phyloP scores from a whole-genome alignment of 371 early-diverging fungal genomes.

The Rhizopus arrhizus region DNA sequence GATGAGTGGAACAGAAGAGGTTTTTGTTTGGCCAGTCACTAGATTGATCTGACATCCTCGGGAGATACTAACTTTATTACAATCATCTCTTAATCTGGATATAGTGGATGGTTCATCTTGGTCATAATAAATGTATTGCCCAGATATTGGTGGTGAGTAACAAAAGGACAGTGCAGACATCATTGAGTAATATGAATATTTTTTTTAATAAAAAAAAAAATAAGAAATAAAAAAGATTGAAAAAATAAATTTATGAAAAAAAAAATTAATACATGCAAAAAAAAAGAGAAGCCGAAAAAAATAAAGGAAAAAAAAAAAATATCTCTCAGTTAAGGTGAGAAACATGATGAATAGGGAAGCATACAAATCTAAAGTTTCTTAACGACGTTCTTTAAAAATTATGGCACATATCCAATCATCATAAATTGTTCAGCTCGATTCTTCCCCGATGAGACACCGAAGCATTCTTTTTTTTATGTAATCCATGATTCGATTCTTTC shows the following conservation, averaged over 20 bases:
- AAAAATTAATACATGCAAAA: background rate
- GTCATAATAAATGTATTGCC: background rate
- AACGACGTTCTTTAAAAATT: background rate
- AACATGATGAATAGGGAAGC: slow-evolving; percentile 4
- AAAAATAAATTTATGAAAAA: slow-evolving; percentile 1
- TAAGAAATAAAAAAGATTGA: slow-evolving; percentile 1
- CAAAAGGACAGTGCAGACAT: slow-evolving; percentile 3
- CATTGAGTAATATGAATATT: slow-evolving; percentile 5
- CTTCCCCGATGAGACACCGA: slow-evolving; percentile 5
- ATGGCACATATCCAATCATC: slow-evolving; percentile 2
- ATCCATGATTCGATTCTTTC: too few relatives aligned
- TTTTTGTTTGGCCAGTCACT: slow-evolving; percentile 1
- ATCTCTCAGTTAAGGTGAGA: slow-evolving; percentile 1
- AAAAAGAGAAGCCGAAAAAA: background rate
- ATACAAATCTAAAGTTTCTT: background rate
- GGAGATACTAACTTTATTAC: slow-evolving; percentile 2
- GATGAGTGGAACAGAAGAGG: background rate
- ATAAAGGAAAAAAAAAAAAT: background rate
- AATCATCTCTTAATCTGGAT: slow-evolving; percentile 3
- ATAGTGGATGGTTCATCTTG: background rate
- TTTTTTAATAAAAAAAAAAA: background rate
- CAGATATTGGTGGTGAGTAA: slow-evolving; percentile 1
- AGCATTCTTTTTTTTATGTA: background rate
- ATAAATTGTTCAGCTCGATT: background rate
- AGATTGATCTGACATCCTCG: background rate